phyloP scores from a whole-genome alignment of 2,329 filamentous ascomycete genomes.

The Talaromyces sp. region DNA sequence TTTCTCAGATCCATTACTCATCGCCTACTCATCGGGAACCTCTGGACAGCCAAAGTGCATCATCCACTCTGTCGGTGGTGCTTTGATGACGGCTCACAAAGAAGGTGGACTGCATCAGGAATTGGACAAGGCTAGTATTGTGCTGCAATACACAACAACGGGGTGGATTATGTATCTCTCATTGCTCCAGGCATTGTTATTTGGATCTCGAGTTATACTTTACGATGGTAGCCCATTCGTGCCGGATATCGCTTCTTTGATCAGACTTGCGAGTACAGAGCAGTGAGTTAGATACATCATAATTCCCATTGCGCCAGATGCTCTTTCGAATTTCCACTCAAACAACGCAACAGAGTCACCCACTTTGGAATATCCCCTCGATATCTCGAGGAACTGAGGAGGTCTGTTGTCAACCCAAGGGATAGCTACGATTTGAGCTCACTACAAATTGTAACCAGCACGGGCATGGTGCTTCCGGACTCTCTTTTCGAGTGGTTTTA shows the following conservation, averaged over 20 bases:
- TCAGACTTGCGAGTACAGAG: conserved; percentile 61
- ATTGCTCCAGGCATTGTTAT: conserved; percentile 60
- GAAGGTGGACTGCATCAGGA: conserved; percentile 61
- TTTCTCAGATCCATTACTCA: conserved; percentile 75
- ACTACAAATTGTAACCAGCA: conserved; percentile 67
- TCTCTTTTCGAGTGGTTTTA: conserved; percentile 81
- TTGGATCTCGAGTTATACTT: conserved; percentile 66
- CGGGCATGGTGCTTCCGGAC: conserved; percentile 80
- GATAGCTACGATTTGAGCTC: conserved; percentile 64
- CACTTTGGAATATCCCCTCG: conserved; percentile 75
- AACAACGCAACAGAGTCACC: conserved; percentile 58
- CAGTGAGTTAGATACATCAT: conserved; percentile 13
- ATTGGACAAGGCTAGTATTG: conserved; percentile 44
- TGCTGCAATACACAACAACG: conserved; percentile 67
- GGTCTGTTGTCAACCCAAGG: conserved; percentile 63
- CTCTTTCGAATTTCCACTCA: too few species aligned
- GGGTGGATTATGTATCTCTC: conserved; percentile 89
- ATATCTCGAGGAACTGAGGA: conserved; percentile 74
- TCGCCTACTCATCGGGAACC: conserved; percentile 79
- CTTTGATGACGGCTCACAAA: conserved; percentile 52
- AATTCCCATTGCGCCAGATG: too few species aligned
- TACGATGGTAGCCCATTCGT: conserved; percentile 83
- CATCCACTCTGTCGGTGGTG: conserved; percentile 64
- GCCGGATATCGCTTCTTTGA: conserved; percentile 60
- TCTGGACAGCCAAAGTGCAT: conserved; percentile 86